Evolutionary conservation across 2,329 filamentous ascomycete genomes (phyloP).

Genomic region (Colletotrichum echinochloae): DNA sequence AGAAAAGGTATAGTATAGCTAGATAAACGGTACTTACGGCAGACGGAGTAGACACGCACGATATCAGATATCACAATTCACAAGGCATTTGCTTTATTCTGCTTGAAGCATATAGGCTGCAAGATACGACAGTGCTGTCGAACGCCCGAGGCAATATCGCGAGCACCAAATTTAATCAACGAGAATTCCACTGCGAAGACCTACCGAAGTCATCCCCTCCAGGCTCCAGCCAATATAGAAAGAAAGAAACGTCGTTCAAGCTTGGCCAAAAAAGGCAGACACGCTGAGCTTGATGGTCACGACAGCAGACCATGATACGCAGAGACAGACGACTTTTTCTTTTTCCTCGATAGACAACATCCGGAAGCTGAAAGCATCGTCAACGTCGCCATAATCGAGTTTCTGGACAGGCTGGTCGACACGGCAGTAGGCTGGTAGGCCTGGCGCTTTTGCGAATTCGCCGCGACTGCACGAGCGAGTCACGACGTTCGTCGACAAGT

Average conservation of each 20-base stretch:
- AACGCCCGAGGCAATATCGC: background rate
- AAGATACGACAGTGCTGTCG: background rate
- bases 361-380: background rate
- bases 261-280: background rate
- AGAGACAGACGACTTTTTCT: too few species aligned
- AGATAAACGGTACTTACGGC: too few species aligned
- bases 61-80: too few species aligned
- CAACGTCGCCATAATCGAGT: background rate
- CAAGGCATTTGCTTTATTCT: background rate
- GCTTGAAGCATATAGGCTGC: background rate
- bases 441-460: background rate
- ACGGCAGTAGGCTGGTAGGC: too few species aligned
- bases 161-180: background rate
- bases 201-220: background rate
- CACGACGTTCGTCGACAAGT: background rate
- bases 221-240: background rate
- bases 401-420: background rate
- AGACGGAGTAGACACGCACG: too few species aligned
- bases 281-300: background rate
- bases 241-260: background rate
- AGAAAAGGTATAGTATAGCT: background rate
- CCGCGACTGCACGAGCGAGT: background rate
- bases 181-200: background rate
- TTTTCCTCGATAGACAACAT: background rate
- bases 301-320: background rate